Conservation (phyloP, 345 rosid species). For the Gossypium bickii region DNA sequence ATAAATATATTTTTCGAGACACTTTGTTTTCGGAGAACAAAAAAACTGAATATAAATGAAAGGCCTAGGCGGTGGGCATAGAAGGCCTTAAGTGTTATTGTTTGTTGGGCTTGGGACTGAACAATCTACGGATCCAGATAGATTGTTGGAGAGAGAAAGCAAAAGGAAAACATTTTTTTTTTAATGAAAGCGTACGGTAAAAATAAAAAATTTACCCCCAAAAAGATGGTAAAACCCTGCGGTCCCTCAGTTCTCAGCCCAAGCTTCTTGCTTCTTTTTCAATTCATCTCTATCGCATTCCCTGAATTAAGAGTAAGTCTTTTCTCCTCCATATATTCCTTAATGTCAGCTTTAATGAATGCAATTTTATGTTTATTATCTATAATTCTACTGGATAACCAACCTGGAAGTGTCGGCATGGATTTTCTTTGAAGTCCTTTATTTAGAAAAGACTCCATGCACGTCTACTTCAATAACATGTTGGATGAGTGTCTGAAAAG, state of each 20-base stretch:
- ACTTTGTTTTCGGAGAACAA: too few relatives aligned
- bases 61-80: background rate
- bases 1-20: too few relatives aligned
- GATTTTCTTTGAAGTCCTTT: background rate
- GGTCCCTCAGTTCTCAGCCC: too few relatives aligned
- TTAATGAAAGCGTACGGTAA: background rate
- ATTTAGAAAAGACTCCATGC: background rate
- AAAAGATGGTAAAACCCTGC: slow-evolving; percentile 37
- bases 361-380: background rate
- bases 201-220: background rate
- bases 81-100: background rate
- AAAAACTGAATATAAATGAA: background rate
- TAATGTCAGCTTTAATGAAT: too few relatives aligned
- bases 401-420: background rate
- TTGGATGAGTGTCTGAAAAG: background rate
- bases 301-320: slow-evolving; percentile 49
- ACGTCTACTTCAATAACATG: background rate
- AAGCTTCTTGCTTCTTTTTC: too few relatives aligned
- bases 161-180: background rate
- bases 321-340: background rate
- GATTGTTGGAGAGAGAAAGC: background rate
- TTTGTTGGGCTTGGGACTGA: background rate
- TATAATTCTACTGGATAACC: background rate
- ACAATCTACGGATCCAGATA: too few relatives aligned
- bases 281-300: too few relatives aligned